These are phyloP conservation scores for Camelina hispida DNA, from an alignment of 345 rosid species.

Conservation along the genomic window DNA sequence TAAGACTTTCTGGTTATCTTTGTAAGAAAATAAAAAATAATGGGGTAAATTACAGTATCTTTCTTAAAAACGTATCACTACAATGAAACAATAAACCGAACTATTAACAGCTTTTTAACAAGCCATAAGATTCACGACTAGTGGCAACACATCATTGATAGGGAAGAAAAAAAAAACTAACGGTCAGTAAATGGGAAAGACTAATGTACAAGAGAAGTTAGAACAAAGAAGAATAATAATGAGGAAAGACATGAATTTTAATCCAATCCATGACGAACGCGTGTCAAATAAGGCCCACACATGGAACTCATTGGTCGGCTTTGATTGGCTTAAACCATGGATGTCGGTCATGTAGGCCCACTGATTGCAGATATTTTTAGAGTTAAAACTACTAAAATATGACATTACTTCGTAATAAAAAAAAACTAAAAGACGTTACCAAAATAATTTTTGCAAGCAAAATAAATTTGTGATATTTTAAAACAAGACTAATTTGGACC, in stretches of 20 bases:
- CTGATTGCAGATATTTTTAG: background rate
- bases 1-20: background rate
- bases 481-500: too few species aligned
- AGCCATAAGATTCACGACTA: background rate
- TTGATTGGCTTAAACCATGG: constrained; percentile 24
- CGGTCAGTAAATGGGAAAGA: constrained; percentile 16
- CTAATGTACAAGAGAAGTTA: background rate
- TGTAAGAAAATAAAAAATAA: background rate
- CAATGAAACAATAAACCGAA: background rate
- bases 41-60: background rate
- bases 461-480: too few species aligned
- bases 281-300: background rate
- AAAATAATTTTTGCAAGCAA: too few species aligned
- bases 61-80: background rate
- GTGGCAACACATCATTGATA: constrained; percentile 18
- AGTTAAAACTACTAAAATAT: background rate
- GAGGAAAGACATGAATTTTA: background rate
- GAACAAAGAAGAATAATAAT: background rate
- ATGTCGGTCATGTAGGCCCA: constrained; percentile 39
- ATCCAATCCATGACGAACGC: background rate
- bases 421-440: background rate
- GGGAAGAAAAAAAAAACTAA: background rate
- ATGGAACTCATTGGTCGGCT: constrained; percentile 10
- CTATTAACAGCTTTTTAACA: background rate
- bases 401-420: background rate